Base-by-base conservation (phyloP, 495 filamentous ascomycete species). In the Aspergillus nidulans region DNA sequence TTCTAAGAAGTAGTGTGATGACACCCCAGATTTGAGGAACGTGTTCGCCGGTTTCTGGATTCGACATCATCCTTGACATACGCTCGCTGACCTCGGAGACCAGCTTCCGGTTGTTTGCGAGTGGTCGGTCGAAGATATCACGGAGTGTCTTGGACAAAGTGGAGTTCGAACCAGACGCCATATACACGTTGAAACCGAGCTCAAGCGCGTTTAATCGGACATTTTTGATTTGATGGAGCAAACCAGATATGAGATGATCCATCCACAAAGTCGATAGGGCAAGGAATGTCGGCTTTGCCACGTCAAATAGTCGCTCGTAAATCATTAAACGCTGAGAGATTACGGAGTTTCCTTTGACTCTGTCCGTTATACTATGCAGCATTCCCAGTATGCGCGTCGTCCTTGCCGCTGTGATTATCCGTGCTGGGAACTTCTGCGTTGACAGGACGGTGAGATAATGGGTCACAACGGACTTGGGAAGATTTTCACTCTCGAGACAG, bases 11-110 rank as follows among this genome's bases (percentile, higher is more conserved):
- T 3, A 96, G 77, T 8, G 92, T 77, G 4, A 94, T 76, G 19
- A 88, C 78, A 45, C 85, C 88, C 92, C 92, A 98, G 26, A 97
- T 88, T 50, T 89, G 85, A 6, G 94, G 91, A n/a, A 94, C 90
- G 53, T 83, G 78, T 0, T 76, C 64, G 20, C 77, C 75, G 9
- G 81, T 82, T n/a, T 85, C 78, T 40, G 84, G 81, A 38, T 83
- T 78, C 21, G 78, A 75, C 36, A 87, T 69, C 81, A 96, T 88
- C n/a, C 80, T 69, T 42, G 72, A 77, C 56, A 97, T 78, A n/a
- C 82, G 81, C 38, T 84, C 74, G 8, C 78, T 77, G 46, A 91
- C 80, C 62, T 82, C 83, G 2, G 86, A 78, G 18, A 82, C 74
- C 23, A 84, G 74, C 43, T 84, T 89, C 36, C 77, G 75, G 13